Conservation (phyloP, 768 basidiomycete species). For the Psilocybe subaeruginosa region DNA sequence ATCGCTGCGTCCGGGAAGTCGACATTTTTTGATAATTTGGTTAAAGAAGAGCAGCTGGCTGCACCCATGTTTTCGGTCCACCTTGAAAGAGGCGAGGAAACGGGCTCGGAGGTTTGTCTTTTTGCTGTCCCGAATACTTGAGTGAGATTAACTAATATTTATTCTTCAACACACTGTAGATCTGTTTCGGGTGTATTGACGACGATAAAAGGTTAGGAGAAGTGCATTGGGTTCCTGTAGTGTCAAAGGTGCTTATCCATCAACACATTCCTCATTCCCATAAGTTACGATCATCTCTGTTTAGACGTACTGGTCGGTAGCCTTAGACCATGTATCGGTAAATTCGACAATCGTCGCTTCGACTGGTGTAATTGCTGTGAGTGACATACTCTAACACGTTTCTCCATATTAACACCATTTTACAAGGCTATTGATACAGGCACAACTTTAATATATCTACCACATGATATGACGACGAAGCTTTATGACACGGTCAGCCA, state of each 20-base stretch:
- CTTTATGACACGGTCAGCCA: constrained; percentile 49
- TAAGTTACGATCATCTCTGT: not conserved
- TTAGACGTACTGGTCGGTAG: constrained; percentile 65
- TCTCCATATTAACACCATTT: not conserved
- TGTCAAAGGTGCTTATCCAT: constrained; percentile 33
- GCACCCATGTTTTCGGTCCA: constrained; percentile 63
- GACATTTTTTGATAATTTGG: constrained; percentile 70
- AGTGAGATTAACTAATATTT: too few relatives aligned
- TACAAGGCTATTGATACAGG: constrained; percentile 69
- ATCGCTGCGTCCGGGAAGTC: constrained; percentile 48
- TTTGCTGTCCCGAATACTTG: not conserved
- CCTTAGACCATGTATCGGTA: constrained; percentile 47
- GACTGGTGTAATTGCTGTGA: constrained; percentile 40
- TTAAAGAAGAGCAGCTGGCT: constrained; percentile 39
- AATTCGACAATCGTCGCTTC: constrained; percentile 17
- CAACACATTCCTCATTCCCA: not conserved
- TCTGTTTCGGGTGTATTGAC: constrained; percentile 40
- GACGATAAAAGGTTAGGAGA: constrained; percentile 30
- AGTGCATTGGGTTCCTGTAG: constrained; percentile 37
- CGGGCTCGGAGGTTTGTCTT: constrained; percentile 49
- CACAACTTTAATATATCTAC: constrained; percentile 66
- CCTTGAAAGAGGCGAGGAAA: constrained; percentile 36
- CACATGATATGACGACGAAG: constrained; percentile 38
- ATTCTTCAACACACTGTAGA: constrained; percentile 15
- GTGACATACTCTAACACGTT: constrained; percentile 5